Evolutionary conservation across 2,329 filamentous ascomycete genomes (phyloP), one percentile per base, ranked within the genome.

Genomic region (Botryotinia calthae): DNA sequence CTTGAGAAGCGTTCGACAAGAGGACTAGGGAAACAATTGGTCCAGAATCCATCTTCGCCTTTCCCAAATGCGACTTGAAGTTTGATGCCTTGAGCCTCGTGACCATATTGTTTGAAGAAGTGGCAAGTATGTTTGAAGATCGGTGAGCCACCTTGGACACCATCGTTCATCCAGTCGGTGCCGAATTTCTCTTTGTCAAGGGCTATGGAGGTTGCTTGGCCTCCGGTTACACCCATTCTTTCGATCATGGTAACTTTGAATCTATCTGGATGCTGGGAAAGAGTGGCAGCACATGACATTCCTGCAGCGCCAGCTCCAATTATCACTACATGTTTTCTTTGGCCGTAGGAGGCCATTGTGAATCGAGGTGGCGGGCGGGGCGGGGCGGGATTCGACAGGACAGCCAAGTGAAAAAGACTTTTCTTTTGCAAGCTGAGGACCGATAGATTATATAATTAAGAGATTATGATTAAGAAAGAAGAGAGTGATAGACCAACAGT

Each of bases 111-210:
- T 8, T 85, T 83, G 77, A 91, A 91, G 85, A 90, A 90, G 70
- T 87, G 87, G 83, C 90, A 87, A 0, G 89, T 91, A 77, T 91
- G 89, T 78, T 90, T 88, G 81, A 91, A 91, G 75, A 90, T 90
- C 82, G 89, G 54, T 28, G 64, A 83, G 58, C 20, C 89, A 44
- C 89, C 89, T 77, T 91, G 89, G 1, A 91, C 88, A 65, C 87
- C 88, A 75, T 90, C 86, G 74, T 90, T 90, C 79, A 90, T 84
- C 87, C 87, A 90, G 62, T 83, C 82, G 7, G 88, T 87, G 10
- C 87, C 88, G 77, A 87, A 86, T 74, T 85, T 86, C 54, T 85
- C 78, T 75, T 88, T 85, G 75, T 90, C 85, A 10, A 90, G 78
- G 2, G 85, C 84, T 37, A 89, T 89, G 2, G 87, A 89, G 72